Conservation (phyloP, 1,284 basidiomycete genomes). For the Ustilago xerochloae region DNA sequence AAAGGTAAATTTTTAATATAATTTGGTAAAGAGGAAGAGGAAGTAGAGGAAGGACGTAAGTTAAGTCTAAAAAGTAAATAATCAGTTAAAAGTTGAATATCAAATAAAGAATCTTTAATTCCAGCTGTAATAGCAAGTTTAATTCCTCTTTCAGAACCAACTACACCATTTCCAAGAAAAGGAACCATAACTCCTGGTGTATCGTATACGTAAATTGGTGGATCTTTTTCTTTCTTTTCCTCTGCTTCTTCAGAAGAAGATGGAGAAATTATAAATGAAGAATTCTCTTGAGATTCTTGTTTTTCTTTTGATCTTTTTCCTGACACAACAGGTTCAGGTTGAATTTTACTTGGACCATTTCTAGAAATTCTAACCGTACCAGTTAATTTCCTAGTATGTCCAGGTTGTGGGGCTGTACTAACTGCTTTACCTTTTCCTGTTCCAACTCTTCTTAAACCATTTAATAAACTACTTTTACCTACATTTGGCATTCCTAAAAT, state of each 20-base stretch:
- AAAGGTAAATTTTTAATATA: constrained; percentile 38
- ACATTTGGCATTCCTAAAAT: constrained; percentile 93
- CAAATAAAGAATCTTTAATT: constrained; percentile 92
- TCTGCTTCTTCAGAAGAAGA: constrained; percentile 74
- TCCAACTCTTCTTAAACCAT: constrained; percentile 87
- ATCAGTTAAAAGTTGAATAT: constrained; percentile 82
- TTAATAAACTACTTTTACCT: constrained; percentile 93
- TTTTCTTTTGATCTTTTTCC: constrained; percentile 2
- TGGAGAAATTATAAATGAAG: constrained; percentile 8
- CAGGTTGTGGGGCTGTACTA: constrained; percentile 84
- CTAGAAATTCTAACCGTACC: constrained; percentile 65
- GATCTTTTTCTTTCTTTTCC: constrained; percentile 77
- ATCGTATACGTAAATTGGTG: constrained; percentile 94
- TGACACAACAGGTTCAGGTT: constrained; percentile 2
- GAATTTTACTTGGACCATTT: constrained; percentile 34
- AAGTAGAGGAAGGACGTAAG: constrained; percentile 67
- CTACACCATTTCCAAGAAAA: constrained; percentile 85
- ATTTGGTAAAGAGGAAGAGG: not conserved
- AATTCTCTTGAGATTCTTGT: not conserved
- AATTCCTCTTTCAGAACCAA: constrained; percentile 87
- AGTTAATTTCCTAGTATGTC: constrained; percentile 65
- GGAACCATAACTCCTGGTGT: constrained; percentile 97
- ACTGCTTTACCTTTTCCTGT: constrained; percentile 88
- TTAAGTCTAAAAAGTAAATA: constrained; percentile 91
- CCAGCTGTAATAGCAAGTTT: constrained; percentile 94